Conservation (phyloP, 768 basidiomycete species). For the Gymnopilus junonius region DNA sequence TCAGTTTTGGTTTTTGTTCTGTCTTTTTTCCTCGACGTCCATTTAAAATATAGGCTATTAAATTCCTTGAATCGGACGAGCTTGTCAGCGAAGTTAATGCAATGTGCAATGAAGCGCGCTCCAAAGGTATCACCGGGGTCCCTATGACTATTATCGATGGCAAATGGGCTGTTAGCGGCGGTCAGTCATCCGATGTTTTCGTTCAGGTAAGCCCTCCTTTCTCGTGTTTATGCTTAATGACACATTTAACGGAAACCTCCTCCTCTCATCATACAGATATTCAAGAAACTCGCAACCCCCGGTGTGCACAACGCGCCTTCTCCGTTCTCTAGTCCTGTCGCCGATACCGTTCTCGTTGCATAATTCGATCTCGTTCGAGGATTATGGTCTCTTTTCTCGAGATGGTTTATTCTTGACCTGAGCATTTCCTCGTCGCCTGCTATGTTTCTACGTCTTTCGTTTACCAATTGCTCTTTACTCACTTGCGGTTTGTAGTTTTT, state of each 20-base stretch:
- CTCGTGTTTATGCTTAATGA: background rate
- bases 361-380: conserved; percentile 9
- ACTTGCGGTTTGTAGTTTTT: conserved; percentile 11
- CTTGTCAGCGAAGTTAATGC: conserved; percentile 64
- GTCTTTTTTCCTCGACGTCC: background rate
- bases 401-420: conserved; percentile 2
- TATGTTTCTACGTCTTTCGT: background rate
- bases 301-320: conserved; percentile 38
- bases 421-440: background rate
- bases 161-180: conserved; percentile 78
- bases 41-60: conserved; percentile 47
- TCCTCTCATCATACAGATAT: too few relatives aligned
- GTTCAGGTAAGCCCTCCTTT: conserved; percentile 46
- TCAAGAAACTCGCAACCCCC: conserved; percentile 53
- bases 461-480: background rate
- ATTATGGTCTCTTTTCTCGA: background rate
- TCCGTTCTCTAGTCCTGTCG: conserved; percentile 36
- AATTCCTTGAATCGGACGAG: conserved; percentile 70
- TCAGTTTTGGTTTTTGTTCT: conserved; percentile 29
- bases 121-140: conserved; percentile 75
- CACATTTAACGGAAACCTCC: background rate
- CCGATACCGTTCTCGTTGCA: conserved; percentile 34
- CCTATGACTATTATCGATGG: conserved; percentile 81
- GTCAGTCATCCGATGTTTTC: conserved; percentile 73
- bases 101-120: conserved; percentile 64